Base-by-base conservation (phyloP, 2,329 filamentous ascomycete genomes). In the Fusarium praegraminearum region DNA sequence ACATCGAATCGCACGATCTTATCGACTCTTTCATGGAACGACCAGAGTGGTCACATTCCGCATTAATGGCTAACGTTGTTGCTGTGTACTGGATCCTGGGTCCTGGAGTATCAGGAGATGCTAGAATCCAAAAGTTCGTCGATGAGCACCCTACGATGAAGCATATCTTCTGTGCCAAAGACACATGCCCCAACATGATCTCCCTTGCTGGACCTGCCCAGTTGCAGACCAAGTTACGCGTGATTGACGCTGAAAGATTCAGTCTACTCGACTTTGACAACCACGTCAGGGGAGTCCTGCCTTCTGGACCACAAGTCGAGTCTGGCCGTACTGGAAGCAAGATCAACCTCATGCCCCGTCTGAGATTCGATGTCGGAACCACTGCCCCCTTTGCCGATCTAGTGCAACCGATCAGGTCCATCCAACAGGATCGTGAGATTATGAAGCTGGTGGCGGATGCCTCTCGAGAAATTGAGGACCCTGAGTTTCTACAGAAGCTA, bases 41-140 rank as follows among this genome's bases (percentile, higher is more conserved):
- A 33, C 85, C 89, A 5, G 95, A 98, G 78, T 94, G 92, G 89
- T 81, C 84, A 20, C 86, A 87, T 38, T 73, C 83, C 13, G 81
- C 87, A 32, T 81, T 97, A 35, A 93, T 93, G 84, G 83, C 83
- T 9, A 87, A 90, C 50, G 79, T 98, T 46, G 82, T 85, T 46
- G 85, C 86, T 41, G 87, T 97, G 50, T 87, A 96, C 72, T 99
- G 96, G 95, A 89, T 93, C 26, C 85, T 98, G 28, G 93, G 93
- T 1, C 84, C 85, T 7, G 89, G 86, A 4, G 84, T 98, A 16
- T 82, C 85, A 9, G 81, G 85, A 5, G 86, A 96, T 76, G 75
- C 85, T 13, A 84, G 83, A 24, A 79, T 99, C 20, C 85, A 86
- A 58, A 80, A 86, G 3, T 97, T 97, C 76, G 93, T 97, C 79